Evolutionary conservation across 495 filamentous ascomycete genomes (phyloP).

Genomic region (Daldinia decipiens): DNA sequence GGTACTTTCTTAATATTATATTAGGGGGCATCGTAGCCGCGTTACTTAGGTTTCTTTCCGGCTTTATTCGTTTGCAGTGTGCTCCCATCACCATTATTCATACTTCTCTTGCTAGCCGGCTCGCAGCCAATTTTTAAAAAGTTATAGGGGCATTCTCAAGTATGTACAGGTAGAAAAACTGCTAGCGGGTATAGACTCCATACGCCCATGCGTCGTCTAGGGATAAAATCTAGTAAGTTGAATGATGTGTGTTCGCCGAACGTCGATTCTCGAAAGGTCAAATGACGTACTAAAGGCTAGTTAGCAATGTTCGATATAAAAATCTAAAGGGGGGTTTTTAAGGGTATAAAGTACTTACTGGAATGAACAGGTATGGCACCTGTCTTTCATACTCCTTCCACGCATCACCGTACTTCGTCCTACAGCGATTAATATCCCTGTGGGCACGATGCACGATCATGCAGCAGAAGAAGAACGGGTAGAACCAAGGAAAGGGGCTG

Average conservation of each 20-base stretch:
- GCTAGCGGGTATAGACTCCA: constrained; percentile 10
- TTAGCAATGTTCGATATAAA: constrained; percentile 1
- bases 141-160: constrained; percentile 33
- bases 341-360: constrained; percentile 69
- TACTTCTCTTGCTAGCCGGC: constrained; percentile 6
- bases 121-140: constrained; percentile 23
- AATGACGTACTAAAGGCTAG: constrained; percentile 37
- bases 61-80: constrained; percentile 22
- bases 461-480: constrained; percentile 85
- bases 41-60: constrained; percentile 28
- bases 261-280: constrained; percentile 10
- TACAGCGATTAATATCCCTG: constrained; percentile 86
- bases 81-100: constrained; percentile 17
- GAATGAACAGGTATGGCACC: constrained; percentile 96
- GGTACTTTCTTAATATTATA: constrained; percentile 27
- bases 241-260: not conserved
- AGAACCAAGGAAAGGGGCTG: constrained; percentile 97
- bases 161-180: constrained; percentile 31
- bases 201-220: not conserved
- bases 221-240: constrained; percentile 1
- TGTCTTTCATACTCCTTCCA: constrained; percentile 89
- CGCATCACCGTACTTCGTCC: constrained; percentile 87
- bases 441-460: constrained; percentile 93
- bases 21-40: constrained; percentile 20
- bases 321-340: not conserved